A percentile compares a stretch with the other conserved stretches of the same genome.
Conservation (phyloP, 129 eudicot genomes). For the Flaveria trinervia region DNA sequence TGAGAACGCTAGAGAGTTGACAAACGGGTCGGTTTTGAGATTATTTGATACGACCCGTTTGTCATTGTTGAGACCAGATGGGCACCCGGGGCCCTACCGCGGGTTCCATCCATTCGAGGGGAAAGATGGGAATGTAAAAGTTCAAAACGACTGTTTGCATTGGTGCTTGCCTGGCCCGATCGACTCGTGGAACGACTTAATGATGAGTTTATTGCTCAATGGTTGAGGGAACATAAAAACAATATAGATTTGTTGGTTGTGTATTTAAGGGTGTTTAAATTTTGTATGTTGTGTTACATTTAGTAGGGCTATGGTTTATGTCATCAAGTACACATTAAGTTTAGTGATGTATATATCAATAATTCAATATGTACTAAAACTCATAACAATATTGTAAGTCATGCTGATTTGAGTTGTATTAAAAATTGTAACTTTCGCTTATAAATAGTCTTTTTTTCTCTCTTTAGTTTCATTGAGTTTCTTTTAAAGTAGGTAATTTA, state of each 20-base stretch:
- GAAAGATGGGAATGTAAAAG: slow-evolving; percentile 44
- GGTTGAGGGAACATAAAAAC: slow-evolving; percentile 18
- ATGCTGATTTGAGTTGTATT: too few species aligned
- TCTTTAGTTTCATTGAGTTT: too few species aligned
- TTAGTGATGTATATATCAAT: too few species aligned
- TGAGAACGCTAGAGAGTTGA: slow-evolving; percentile 7
- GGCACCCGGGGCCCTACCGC: slow-evolving; percentile 83
- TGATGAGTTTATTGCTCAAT: slow-evolving; percentile 52
- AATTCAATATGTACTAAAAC: too few species aligned
- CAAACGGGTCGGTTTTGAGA: slow-evolving; percentile 42
- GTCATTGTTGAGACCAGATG: slow-evolving; percentile 83
- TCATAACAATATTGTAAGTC: too few species aligned
- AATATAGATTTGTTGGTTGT: neutral
- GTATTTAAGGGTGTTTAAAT: neutral
- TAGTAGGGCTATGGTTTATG: too few species aligned
- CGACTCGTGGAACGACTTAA: slow-evolving; percentile 78
- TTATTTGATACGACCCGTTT: slow-evolving; percentile 60
- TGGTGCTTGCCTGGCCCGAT: slow-evolving; percentile 98
- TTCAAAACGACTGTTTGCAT: slow-evolving; percentile 83
- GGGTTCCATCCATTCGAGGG: slow-evolving; percentile 56
- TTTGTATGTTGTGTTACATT: too few species aligned
- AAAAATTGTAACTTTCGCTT: too few species aligned
- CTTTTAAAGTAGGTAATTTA: too few species aligned
- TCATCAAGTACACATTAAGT: too few species aligned
- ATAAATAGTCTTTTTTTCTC: too few species aligned